These are phyloP conservation scores for Xylariaceae sp. DNA, from an alignment of 2,329 filamentous ascomycete genomes.

Conservation along the genomic window DNA sequence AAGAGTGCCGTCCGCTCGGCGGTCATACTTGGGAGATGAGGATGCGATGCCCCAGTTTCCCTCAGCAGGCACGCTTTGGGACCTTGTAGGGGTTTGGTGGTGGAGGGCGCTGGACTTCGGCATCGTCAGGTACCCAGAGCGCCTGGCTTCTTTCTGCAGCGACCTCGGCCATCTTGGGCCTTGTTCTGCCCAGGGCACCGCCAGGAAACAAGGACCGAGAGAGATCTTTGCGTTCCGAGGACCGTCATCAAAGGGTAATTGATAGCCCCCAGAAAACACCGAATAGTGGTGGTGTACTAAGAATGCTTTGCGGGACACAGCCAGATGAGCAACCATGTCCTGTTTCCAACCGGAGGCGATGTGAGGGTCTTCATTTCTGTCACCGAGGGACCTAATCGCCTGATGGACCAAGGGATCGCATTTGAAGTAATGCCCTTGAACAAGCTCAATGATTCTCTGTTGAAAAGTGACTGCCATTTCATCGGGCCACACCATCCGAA, in stretches of 20 bases:
- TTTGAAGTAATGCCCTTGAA: constrained; percentile 14
- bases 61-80: constrained; percentile 31
- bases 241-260: constrained; percentile 48
- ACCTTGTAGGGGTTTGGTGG: constrained; percentile 20
- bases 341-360: constrained; percentile 26
- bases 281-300: constrained; percentile 22
- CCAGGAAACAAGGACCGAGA: constrained; percentile 29
- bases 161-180: not conserved
- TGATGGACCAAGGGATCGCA: constrained; percentile 15
- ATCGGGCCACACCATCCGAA: constrained; percentile 31
- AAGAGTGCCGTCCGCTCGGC: not conserved
- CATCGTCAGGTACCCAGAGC: not conserved
- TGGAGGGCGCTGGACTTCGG: not conserved
- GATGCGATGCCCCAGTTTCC: constrained; percentile 23
- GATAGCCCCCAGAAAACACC: constrained; percentile 34
- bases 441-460: constrained; percentile 12
- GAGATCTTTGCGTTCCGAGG: constrained; percentile 46
- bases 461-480: not conserved
- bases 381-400: not conserved
- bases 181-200: not conserved
- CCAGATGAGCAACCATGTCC: constrained; percentile 32
- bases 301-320: constrained; percentile 13
- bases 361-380: not conserved
- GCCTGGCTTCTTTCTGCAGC: not conserved
- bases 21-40: not conserved